Evolutionary conservation across 2,329 filamentous ascomycete species (phyloP), one percentile per base, ranked within the genome.

Genomic region (Triangularia setosa): DNA sequence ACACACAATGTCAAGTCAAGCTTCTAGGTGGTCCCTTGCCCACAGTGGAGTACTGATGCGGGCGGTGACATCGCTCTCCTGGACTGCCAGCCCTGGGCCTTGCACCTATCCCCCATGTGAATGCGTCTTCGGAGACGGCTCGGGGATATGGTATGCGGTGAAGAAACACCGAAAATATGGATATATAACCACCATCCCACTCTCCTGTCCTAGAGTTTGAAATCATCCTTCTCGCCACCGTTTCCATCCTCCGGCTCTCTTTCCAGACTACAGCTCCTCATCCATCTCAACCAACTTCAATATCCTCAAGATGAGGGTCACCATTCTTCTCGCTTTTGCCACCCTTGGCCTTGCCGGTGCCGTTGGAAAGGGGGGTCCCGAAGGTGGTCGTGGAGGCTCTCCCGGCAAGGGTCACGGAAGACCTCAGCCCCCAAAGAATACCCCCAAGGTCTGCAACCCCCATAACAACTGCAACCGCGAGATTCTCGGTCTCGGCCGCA

Each of bases 361-460:
- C 57, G n/a, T 59, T 23, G 23, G 57, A 59, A 59, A 59, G n/a
- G 28, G 57, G 16, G 56, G 56, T 23, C 28, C 56, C 56, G 56
- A 28, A n/a, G 28, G 56, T 24, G 35, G 35, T 40, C 35, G 16
- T 18, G 35, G 35, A 40, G 35, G 35, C 35, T n/a, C 35, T 40
- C 35, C 35, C 35, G 56, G 28, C 56, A 58, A 58, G 21, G 56
- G 56, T 14, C 56, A 30, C n/a, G 25, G 27, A 16, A 56, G 24
- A 24, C 53, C 53, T 27, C 54, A 57, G 2, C 54, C 54, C 18
- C 25, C 54, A 14, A 57, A 57, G 25, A 24, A 24, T n/a, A 57
- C 54, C 11, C 12, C 27, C 54, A 27, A n/a, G 12, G 54, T 27
- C 27, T 57, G 25, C 14, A 57, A 27, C 25, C 54, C 54, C 6